These are phyloP conservation scores for Galerina sulciceps DNA, from an alignment of 768 basidiomycete genomes.

Conservation along the genomic window DNA sequence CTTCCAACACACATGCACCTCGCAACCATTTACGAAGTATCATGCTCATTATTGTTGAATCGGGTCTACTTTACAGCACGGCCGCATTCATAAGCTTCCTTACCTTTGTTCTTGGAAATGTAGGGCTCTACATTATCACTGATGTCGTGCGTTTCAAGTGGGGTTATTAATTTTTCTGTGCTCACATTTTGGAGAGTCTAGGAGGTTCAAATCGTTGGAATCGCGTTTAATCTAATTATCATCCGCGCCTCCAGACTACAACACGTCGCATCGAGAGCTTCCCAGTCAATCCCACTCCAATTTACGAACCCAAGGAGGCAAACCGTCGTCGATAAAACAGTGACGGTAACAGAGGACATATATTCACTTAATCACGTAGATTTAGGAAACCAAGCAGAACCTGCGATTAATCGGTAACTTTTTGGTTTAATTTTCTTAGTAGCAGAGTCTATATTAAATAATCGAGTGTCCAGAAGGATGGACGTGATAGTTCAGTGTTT, in stretches of 20 bases:
- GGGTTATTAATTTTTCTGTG: background rate
- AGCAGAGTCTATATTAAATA: no score
- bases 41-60: constrained; percentile 3
- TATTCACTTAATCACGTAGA: no score
- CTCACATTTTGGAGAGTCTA: background rate
- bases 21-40: background rate
- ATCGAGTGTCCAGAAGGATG: no score
- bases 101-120: background rate
- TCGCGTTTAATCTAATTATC: constrained; percentile 1
- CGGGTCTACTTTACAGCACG: background rate
- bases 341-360: no score
- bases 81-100: background rate
- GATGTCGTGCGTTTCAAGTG: background rate
- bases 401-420: no score
- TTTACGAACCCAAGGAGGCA: no score
- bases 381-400: no score
- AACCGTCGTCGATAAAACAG: no score
- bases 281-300: no score
- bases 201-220: constrained; percentile 3
- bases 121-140: background rate
- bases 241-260: background rate
- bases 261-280: no score
- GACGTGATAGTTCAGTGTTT: no score
- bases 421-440: no score
- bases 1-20: background rate